These are phyloP conservation scores for Primulina eburnea DNA, from an alignment of 257 asterid species.

Conservation along the genomic window DNA sequence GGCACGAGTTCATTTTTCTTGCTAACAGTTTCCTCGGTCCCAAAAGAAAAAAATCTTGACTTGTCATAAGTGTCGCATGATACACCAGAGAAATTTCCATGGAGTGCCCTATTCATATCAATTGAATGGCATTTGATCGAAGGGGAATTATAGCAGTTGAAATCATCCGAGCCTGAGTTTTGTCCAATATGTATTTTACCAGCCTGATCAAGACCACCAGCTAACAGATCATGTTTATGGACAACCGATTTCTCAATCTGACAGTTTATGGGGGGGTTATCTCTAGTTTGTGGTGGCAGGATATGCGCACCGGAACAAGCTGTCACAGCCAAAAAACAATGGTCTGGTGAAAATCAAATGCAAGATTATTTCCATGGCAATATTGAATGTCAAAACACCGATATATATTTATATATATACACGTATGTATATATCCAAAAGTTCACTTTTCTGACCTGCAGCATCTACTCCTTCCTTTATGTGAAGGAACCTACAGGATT, in stretches of 20 bases:
- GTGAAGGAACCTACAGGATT: constrained; percentile 82
- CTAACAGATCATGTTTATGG: constrained; percentile 26
- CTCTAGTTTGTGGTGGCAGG: constrained; percentile 38
- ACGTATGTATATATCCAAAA: neutral
- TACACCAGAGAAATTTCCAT: constrained; percentile 32
- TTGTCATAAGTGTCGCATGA: constrained; percentile 31
- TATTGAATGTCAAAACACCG: constrained; percentile 25
- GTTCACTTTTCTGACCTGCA: constrained; percentile 32
- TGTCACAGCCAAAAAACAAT: constrained; percentile 38
- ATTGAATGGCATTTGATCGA: constrained; percentile 35
- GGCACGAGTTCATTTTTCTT: constrained; percentile 27
- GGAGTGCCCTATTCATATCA: constrained; percentile 25
- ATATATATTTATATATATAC: neutral
- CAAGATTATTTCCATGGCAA: constrained; percentile 23
- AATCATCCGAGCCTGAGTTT: constrained; percentile 31
- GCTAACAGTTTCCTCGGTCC: constrained; percentile 27
- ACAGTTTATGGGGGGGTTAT: constrained; percentile 32
- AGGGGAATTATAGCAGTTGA: constrained; percentile 30
- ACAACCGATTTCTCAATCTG: constrained; percentile 28
- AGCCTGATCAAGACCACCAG: constrained; percentile 23
- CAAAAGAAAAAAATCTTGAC: constrained; percentile 30
- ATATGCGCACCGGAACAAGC: constrained; percentile 39
- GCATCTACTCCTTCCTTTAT: constrained; percentile 46
- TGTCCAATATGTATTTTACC: constrained; percentile 30
- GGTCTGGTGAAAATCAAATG: constrained; percentile 24